Evolutionary conservation across 805 yeast species (phyloP), one percentile per base, ranked within the genome.

Genomic region (Kodamaea laetipori): DNA sequence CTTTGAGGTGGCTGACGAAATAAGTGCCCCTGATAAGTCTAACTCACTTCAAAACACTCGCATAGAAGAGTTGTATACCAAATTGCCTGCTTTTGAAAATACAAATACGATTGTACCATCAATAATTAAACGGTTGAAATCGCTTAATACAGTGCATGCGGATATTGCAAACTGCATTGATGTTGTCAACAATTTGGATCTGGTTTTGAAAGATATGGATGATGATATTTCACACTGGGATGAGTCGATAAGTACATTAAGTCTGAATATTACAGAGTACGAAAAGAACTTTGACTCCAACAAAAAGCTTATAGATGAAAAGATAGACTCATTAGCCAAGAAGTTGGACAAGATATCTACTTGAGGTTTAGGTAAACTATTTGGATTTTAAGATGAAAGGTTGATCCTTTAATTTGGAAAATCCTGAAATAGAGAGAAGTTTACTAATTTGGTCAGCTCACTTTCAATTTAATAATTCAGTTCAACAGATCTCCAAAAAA

Each of bases 201-300:
- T 45, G 18, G 49, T 56, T n/a, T 35, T 71, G 18, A 44, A 41
- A 3, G 53, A 51, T 10, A 44, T 71, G 40, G 41, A 50, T 16
- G 37, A 35, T 1, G 74, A 70, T 12, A 43, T 69, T 33, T 39
- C 18, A 2, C 36, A 43, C 17, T 71, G 76, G 76, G 56, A 58
- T 38, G 43, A 47, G 6, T 50, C 61, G 2, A 40, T 71, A 9
- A 39, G 48, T 10, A 34, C 26, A 2, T 45, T 67, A 28, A 58
- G 56, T 30, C 37, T 23, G 7, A 61, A 61, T 6, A 27, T 71
- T 16, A 63, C 58, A 16, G 37, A 40, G 5, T 59, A 58, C 40
- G 58, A 51, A 4, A 36, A 35, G 6, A 43, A 39, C 16, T 61
- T 66, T 44, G 62, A 53, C 12, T 28, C 40, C 3, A 67, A 66